Evolutionary conservation across 495 filamentous ascomycete species (phyloP).

Genomic region (Xylaria cubensis): DNA sequence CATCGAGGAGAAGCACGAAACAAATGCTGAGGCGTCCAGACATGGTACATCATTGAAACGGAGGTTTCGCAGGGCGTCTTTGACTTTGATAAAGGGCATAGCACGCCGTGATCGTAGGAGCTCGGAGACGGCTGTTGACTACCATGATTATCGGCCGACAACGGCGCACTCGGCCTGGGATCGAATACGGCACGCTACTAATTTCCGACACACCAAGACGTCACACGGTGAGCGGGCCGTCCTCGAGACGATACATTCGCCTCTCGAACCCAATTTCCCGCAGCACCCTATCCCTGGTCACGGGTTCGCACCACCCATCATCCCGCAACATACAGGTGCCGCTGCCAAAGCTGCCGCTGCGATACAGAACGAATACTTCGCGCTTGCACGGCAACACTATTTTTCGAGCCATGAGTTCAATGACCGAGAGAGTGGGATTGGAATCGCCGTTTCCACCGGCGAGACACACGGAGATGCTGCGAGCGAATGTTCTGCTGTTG

Average conservation of each 20-base stretch:
- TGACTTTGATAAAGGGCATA: slow-evolving; percentile 58
- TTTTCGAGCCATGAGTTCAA: slow-evolving; percentile 44
- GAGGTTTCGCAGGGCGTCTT: slow-evolving; percentile 57
- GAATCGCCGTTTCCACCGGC: slow-evolving; percentile 67
- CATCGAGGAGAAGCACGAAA: slow-evolving; percentile 34
- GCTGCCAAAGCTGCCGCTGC: slow-evolving; percentile 75
- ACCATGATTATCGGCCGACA: slow-evolving; percentile 48
- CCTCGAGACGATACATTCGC: slow-evolving; percentile 44
- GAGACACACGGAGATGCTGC: slow-evolving; percentile 50
- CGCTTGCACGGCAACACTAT: slow-evolving; percentile 38
- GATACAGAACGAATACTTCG: slow-evolving; percentile 64
- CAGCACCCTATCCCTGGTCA: slow-evolving; percentile 54
- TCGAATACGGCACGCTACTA: slow-evolving; percentile 55
- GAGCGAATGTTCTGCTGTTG: slow-evolving; percentile 32
- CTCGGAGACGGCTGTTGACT: slow-evolving; percentile 42
- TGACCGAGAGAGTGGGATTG: slow-evolving; percentile 82
- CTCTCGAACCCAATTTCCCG: slow-evolving; percentile 44
- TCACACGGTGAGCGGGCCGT: slow-evolving; percentile 41
- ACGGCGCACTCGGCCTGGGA: slow-evolving; percentile 57
- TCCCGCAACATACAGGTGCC: slow-evolving; percentile 63
- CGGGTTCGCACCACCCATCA: slow-evolving; percentile 57
- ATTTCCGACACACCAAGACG: slow-evolving; percentile 54
- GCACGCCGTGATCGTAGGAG: slow-evolving; percentile 55
- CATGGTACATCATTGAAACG: slow-evolving; percentile 46
- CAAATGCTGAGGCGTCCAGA: slow-evolving; percentile 26